Percentiles rank a stretch among this genome's conserved stretches.
phyloP scores from a whole-genome alignment of 257 asterid species.

The Nicotiana obtusifolia region DNA sequence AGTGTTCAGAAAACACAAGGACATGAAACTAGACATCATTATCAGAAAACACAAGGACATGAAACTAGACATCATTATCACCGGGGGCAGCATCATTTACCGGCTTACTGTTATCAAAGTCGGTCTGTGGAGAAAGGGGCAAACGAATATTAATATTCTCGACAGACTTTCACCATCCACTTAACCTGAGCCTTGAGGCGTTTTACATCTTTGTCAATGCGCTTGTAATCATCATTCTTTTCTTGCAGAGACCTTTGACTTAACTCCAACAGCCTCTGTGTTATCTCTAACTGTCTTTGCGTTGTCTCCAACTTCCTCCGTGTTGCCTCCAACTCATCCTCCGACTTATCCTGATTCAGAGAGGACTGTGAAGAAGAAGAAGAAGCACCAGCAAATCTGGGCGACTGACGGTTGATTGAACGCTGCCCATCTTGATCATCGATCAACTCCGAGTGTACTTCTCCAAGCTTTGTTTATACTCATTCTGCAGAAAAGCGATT shows the following conservation, averaged over 20 bases:
- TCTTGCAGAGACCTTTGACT: background rate
- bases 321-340: background rate
- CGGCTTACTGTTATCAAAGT: background rate
- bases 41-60: background rate
- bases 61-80: background rate
- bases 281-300: background rate
- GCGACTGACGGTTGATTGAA: background rate
- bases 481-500: background rate
- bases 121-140: background rate
- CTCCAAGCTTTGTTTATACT: too few relatives aligned
- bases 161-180: too few relatives aligned
- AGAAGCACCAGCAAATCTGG: background rate
- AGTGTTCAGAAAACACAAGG: background rate
- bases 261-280: background rate
- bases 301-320: background rate
- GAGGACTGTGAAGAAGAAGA: background rate
- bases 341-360: background rate
- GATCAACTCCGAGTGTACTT: too few relatives aligned
- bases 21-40: background rate
- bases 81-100: background rate
- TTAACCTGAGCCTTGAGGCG: too few relatives aligned
- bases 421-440: background rate
- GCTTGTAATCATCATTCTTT: too few relatives aligned
- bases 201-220: too few relatives aligned
- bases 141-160: too few relatives aligned